phyloP scores from a whole-genome alignment of 192 early-diverging fungal genomes.

The Linnemannia schmuckeri region DNA sequence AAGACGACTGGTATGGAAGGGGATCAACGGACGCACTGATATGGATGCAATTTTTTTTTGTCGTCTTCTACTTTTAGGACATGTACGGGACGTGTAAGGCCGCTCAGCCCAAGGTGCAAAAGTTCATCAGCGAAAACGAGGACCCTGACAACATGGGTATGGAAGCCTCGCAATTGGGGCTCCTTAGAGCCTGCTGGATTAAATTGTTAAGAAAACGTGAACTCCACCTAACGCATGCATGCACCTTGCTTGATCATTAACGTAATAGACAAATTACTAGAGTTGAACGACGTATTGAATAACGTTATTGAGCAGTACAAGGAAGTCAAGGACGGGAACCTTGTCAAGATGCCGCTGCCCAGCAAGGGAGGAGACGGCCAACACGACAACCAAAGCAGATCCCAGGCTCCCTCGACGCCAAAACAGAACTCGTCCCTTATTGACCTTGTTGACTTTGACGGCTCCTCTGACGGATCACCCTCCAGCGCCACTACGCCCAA shows the following conservation, averaged over 20 bases:
- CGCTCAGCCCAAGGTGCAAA: constrained; percentile 81
- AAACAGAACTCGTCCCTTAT: constrained; percentile 59
- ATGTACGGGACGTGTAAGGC: constrained; percentile 73
- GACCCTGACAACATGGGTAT: constrained; percentile 84
- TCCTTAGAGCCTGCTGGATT: background rate
- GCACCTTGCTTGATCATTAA: background rate
- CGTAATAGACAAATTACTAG: constrained; percentile 71
- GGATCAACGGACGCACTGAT: background rate
- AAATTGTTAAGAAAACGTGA: background rate
- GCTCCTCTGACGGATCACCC: constrained; percentile 12
- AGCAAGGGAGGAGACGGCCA: constrained; percentile 14
- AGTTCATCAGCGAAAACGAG: constrained; percentile 77
- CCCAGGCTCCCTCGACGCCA: background rate
- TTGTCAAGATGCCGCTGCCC: constrained; percentile 47
- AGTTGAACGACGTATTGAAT: constrained; percentile 85
- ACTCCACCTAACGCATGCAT: no score
- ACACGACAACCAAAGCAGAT: background rate
- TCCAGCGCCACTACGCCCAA: constrained; percentile 22
- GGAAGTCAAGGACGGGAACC: constrained; percentile 66
- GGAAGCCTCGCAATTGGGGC: background rate
- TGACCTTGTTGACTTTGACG: constrained; percentile 58
- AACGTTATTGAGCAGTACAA: constrained; percentile 79
- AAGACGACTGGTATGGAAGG: background rate
- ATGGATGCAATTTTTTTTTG: background rate
- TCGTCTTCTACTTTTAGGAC: constrained; percentile 61